These are phyloP conservation scores for Pestalotiopsis sp. DNA, from an alignment of 2,329 filamentous ascomycete species.

Conservation along the genomic window DNA sequence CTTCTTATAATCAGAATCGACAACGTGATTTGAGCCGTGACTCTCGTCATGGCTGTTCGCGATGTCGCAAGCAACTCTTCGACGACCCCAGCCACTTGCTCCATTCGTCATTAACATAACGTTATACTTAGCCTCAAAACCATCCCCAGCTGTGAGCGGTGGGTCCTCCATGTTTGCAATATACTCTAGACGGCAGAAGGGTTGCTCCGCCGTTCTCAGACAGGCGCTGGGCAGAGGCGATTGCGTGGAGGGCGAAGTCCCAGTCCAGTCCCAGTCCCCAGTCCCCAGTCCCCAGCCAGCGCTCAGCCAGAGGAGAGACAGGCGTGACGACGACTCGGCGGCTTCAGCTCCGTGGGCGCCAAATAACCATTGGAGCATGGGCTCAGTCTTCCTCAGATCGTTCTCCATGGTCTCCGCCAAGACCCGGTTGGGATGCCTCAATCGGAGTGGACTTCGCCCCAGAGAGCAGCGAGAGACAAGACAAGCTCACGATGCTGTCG, in stretches of 20 bases:
- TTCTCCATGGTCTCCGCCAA: not conserved
- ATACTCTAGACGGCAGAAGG: slow-evolving; percentile 2
- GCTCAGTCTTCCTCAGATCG: not conserved
- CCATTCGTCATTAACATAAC: slow-evolving; percentile 8
- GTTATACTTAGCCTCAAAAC: slow-evolving; percentile 2
- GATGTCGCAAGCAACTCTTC: not conserved
- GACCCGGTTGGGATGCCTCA: not conserved
- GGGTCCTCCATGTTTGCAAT: not conserved
- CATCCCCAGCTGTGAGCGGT: not conserved
- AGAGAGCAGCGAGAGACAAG: not conserved
- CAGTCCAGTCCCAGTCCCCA: not conserved
- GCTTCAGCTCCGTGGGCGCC: not conserved
- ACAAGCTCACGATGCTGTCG: not conserved
- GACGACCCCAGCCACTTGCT: not conserved
- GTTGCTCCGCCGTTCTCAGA: slow-evolving; percentile 1
- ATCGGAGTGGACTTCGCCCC: not conserved
- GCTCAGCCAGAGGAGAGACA: not conserved
- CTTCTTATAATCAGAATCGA: slow-evolving; percentile 4
- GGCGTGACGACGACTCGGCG: not conserved
- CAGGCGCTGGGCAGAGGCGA: not conserved
- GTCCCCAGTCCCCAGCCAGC: not conserved
- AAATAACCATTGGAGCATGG: not conserved
- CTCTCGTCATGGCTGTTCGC: not conserved
- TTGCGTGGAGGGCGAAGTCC: not conserved
- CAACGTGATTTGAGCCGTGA: not conserved